Evolutionary conservation across 2,329 filamentous ascomycete genomes (phyloP).

Genomic region (Didymella pinodella): DNA sequence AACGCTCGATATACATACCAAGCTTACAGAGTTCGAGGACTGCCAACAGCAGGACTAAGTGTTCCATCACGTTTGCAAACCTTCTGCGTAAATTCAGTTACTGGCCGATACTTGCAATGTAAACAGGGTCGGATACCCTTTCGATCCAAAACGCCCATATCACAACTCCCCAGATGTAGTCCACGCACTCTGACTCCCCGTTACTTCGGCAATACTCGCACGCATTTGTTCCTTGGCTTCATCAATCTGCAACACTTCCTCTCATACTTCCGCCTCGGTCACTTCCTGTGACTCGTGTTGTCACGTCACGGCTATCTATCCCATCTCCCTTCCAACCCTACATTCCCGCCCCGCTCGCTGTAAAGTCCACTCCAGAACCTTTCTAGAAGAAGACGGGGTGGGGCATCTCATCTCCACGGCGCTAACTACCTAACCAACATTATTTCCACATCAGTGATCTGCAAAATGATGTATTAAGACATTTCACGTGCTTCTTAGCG

Average conservation of each 20-base stretch:
- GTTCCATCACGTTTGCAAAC: neutral
- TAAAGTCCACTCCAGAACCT: no score
- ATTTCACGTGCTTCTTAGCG: no score
- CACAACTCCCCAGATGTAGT: neutral
- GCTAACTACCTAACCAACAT: no score
- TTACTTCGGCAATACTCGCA: no score
- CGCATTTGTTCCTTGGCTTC: no score
- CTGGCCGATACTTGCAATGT: neutral
- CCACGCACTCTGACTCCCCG: neutral
- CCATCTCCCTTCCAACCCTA: neutral
- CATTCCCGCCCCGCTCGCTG: no score
- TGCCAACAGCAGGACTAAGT: neutral
- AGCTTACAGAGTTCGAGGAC: neutral
- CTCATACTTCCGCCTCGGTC: neutral
- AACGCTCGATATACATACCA: neutral
- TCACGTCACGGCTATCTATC: neutral
- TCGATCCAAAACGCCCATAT: neutral
- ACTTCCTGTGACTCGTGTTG: neutral
- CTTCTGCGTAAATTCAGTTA: neutral
- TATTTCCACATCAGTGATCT: no score
- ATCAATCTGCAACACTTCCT: neutral
- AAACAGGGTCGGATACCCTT: neutral
- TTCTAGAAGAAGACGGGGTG: no score
- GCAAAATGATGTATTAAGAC: no score
- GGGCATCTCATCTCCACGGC: no score